Evolutionary conservation across 768 basidiomycete species (phyloP), one percentile per base, ranked within the genome.

Genomic region (Mycena albidolilacea): DNA sequence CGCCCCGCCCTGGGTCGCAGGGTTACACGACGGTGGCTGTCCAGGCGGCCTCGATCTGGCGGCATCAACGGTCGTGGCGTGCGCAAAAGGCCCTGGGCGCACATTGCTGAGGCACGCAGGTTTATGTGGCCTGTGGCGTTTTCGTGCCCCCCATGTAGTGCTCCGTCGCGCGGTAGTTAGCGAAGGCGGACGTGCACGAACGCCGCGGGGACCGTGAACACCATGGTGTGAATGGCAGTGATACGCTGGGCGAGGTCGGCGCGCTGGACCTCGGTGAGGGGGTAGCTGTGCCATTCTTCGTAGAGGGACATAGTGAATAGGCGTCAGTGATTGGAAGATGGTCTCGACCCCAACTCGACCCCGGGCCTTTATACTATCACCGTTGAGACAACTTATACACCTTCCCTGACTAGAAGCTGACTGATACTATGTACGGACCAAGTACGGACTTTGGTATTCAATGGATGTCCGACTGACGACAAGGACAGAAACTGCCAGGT

Each of bases 201-300:
- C 55, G 55, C 65, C 11, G 64, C 64, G 64, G 65, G 55, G 65
- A 67, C 65, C 55, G 65, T 67, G 55, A 67, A 67, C 66, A 67
- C 44, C 19, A 44, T 67, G 66, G 57, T 48, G 58, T 67, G 66
- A 50, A 67, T 67, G 44, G 58, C 15, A 57, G 66, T 67, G 66
- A 67, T 67, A 57, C 66, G 66, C 66, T 67, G 66, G 57, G 66
- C 66, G 57, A 67, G 66, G 66, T 67, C 66, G 66, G 57, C 57
- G 44, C 66, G 66, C 66, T 67, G 66, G 66, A 57, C 11, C 66
- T 67, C 66, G 46, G 43, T 67, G 66, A 67, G 58, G 35, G 65
- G 66, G 66, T 67, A 67, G 58, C 66, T 67, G 66, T 67, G 58
- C 66, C 66, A 67, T 60, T 60, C 66, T 67, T 67, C 57, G 66